Evolutionary conservation across 2,329 filamentous ascomycete genomes (phyloP).

Genomic region (Scedosporium aurantiacum): DNA sequence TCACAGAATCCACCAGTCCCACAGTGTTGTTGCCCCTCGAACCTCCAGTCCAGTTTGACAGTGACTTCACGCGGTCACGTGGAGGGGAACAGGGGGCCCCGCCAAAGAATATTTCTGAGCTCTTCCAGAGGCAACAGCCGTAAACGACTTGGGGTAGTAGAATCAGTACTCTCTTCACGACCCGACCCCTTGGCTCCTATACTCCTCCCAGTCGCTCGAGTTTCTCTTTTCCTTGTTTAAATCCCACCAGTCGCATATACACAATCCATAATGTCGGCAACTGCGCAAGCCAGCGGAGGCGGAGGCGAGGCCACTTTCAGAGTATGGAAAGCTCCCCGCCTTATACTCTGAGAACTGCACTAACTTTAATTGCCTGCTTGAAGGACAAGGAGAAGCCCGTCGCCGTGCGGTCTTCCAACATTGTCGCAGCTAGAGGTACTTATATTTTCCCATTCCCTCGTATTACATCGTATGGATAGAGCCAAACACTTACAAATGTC

Average conservation of each 20-base stretch:
- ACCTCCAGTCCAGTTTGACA: too few relatives aligned
- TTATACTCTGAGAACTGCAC: not conserved
- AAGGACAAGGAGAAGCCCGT: conserved; percentile 95
- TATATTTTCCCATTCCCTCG: not conserved
- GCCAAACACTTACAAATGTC: not conserved
- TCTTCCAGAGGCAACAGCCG: not conserved
- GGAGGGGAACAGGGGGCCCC: conserved; percentile 1
- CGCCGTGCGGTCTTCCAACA: conserved; percentile 92
- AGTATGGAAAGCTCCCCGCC: conserved; percentile 28
- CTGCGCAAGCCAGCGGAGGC: conserved; percentile 18
- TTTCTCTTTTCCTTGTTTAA: not conserved
- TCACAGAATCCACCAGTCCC: not conserved
- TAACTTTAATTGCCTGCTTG: conserved; percentile 2
- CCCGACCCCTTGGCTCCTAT: not conserved
- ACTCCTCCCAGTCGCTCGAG: not conserved
- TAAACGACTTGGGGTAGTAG: not conserved
- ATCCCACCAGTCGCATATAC: not conserved
- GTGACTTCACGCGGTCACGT: not conserved
- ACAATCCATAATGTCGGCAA: conserved; percentile 8
- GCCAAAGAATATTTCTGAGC: conserved; percentile 6
- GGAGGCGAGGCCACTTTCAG: conserved; percentile 45
- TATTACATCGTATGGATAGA: not conserved
- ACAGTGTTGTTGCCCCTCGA: not conserved
- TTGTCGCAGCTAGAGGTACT: conserved; percentile 86
- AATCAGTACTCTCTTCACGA: not conserved